phyloP scores from a whole-genome alignment of 2,329 filamentous ascomycete species.

The Curvularia spicifera region DNA sequence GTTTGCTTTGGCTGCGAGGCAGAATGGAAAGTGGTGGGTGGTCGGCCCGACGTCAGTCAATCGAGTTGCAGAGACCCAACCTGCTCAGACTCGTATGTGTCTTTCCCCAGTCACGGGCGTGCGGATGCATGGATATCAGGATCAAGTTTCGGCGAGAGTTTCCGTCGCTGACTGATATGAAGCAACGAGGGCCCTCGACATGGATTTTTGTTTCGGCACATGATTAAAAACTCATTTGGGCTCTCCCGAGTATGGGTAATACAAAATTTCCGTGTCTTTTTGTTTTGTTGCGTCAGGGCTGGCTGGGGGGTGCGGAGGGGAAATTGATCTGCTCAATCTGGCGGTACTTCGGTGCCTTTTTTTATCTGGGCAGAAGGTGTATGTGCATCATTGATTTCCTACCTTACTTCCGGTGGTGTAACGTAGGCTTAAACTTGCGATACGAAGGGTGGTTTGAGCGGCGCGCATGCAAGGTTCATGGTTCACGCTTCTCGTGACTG shows the following conservation, averaged over 20 bases:
- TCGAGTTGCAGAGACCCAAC: not conserved
- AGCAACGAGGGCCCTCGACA: not conserved
- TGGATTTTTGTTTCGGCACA: not conserved
- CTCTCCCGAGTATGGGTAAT: not conserved
- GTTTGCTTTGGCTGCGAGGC: not conserved
- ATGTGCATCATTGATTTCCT: not conserved
- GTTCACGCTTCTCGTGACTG: not conserved
- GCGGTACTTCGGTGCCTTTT: not conserved
- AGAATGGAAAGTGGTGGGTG: slow-evolving; percentile 2
- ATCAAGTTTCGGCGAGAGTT: not conserved
- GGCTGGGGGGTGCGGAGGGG: not conserved
- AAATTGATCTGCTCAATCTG: slow-evolving; percentile 2
- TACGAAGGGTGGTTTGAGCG: not conserved
- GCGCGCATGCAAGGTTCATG: not conserved
- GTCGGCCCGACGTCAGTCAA: slow-evolving; percentile 2
- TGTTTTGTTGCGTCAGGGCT: not conserved
- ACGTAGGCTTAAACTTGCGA: not conserved
- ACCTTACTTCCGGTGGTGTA: not conserved
- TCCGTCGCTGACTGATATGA: not conserved
- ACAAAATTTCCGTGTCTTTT: not conserved
- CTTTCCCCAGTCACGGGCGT: not conserved
- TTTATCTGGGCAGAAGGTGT: not conserved
- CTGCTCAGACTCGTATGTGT: not conserved
- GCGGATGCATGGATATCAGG: slow-evolving; percentile 2
- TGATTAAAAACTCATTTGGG: not conserved